These are phyloP conservation scores for Wickerhamiella nectarea DNA, from an alignment of 805 yeast species.

Conservation along the genomic window DNA sequence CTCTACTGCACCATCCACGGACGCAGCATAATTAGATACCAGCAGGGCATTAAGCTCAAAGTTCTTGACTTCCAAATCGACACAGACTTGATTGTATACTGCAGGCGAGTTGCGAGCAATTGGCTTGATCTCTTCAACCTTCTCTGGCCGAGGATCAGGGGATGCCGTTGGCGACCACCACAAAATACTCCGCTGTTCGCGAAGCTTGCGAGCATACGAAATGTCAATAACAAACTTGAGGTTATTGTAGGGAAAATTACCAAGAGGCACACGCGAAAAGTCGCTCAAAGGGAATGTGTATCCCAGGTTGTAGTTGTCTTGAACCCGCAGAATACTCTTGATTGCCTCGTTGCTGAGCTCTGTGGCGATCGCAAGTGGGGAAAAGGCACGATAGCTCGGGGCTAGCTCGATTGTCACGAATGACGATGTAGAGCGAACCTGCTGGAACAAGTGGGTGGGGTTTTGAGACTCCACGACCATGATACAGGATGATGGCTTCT, in stretches of 20 bases:
- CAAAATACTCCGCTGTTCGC: conserved; percentile 50
- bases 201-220: conserved; percentile 66
- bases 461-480: conserved; percentile 59
- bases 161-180: conserved; percentile 86
- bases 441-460: conserved; percentile 30
- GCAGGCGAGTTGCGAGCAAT: conserved; percentile 69
- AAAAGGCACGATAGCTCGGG: conserved; percentile 33
- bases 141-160: conserved; percentile 72
- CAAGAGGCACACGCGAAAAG: conserved; percentile 71
- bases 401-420: conserved; percentile 54
- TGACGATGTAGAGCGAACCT: conserved; percentile 36
- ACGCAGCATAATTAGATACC: conserved; percentile 37
- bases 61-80: conserved; percentile 69
- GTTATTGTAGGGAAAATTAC: conserved; percentile 70
- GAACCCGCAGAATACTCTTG: conserved; percentile 58
- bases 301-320: conserved; percentile 41
- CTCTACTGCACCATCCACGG: conserved; percentile 23
- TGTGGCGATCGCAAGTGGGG: conserved; percentile 61
- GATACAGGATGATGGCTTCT: conserved; percentile 27
- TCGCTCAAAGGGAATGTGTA: conserved; percentile 39
- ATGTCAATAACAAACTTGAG: conserved; percentile 71
- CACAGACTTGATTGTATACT: conserved; percentile 57
- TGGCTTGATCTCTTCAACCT: conserved; percentile 49
- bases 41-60: conserved; percentile 75
- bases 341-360: conserved; percentile 49